Evolutionary conservation across 495 filamentous ascomycete species (phyloP), one percentile per base, ranked within the genome.

Genomic region (Podospora pseudocomata): DNA sequence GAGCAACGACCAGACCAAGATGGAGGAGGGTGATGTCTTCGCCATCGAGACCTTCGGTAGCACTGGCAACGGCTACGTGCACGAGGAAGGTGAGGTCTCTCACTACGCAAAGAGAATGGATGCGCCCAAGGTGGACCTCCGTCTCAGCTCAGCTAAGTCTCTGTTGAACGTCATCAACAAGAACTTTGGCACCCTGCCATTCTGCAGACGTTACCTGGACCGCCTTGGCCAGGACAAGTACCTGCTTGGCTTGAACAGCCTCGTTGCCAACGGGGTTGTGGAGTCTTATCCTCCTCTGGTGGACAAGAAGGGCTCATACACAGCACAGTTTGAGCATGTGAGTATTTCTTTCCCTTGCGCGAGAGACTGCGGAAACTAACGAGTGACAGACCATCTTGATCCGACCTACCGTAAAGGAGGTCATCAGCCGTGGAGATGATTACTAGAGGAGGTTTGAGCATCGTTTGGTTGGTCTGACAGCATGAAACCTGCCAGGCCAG

Each of bases 11-110:
- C 84, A 86, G 72, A 94, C 91, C 44, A 93, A 91, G 81, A 97
- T 97, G 93, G 93, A 96, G 82, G 93, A 96, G 77, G 92, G 92
- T 26, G 93, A 97, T 74, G 86, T 91, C 15, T 97, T 94, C 76
- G 93, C 93, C 58, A 96, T 97, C 70, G 93, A 96, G 78, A 96
- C 93, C 7, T 97, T 96, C 72, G 93, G 93, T 62, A 94, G 89
- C 81, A 97, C 93, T 65, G 93, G 93, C 71, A 94, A 92, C 77
- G 93, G 90, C 63, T 89, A 89, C 75, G 89, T 96, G 62, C 81
- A 87, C 71, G 92, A 96, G 74, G 91, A 96, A 75, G 89, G 92
- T 75, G 91, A 93, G 85, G 83, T 84, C 27, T 93, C 91, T 20
- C 91, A 93, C 76, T 94, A 94, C 74, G 90, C 90, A 62, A 84